Evolutionary conservation across 1,284 basidiomycete genomes (phyloP).

Genomic region (Ceratobasidium sp.): DNA sequence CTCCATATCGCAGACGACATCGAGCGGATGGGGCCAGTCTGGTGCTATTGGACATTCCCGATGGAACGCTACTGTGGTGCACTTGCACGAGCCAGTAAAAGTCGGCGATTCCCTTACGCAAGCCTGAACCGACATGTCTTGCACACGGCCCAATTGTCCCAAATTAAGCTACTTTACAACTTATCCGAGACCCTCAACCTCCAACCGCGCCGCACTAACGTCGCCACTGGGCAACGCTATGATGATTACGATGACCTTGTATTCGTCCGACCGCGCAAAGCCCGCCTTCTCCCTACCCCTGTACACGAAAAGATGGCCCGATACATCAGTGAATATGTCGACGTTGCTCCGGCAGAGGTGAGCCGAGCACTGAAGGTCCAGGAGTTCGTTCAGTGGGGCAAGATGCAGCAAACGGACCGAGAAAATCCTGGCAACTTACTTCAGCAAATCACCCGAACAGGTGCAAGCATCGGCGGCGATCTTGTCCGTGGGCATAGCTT

Average conservation of each 20-base stretch:
- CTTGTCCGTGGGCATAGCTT: neutral
- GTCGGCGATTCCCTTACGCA: neutral
- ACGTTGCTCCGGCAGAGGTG: neutral
- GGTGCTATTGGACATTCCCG: conserved; percentile 42
- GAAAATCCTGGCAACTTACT: neutral
- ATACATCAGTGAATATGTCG: neutral
- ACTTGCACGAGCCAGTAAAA: conserved; percentile 20
- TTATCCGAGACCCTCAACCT: conserved; percentile 19
- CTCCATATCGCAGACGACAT: conserved; percentile 45
- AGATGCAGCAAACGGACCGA: conserved; percentile 16
- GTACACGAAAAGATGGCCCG: neutral
- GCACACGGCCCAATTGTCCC: conserved; percentile 6
- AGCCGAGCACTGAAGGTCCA: neutral
- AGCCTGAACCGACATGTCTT: conserved; percentile 20
- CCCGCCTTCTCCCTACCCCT: neutral
- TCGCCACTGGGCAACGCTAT: conserved; percentile 7
- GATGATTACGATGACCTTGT: conserved; percentile 18
- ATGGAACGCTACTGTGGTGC: conserved; percentile 44
- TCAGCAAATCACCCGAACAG: too few relatives aligned
- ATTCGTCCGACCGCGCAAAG: neutral
- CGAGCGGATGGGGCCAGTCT: conserved; percentile 25
- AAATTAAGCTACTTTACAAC: conserved; percentile 33
- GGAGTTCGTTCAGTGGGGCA: neutral
- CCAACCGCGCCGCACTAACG: neutral
- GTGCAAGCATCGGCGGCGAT: too few relatives aligned